Base-by-base conservation (phyloP, 2,329 filamentous ascomycete species). In the Sclerotinia spermophila region DNA sequence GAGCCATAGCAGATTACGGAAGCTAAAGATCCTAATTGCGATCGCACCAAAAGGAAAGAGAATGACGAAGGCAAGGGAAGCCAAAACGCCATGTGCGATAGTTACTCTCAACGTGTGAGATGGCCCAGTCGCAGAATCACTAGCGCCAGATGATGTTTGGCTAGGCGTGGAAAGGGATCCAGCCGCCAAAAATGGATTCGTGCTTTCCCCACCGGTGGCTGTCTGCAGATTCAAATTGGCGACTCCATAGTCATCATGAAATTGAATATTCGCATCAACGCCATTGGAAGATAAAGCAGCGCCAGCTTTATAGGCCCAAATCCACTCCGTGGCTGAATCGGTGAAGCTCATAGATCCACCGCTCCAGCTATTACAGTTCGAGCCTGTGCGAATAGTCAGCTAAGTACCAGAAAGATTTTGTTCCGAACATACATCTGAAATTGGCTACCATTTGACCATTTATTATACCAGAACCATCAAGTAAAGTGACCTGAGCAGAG, bases 11-110 rank as follows among this genome's bases (percentile, higher is more conserved):
- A 79, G 73, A 53, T 76, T 65, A 68, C 70, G 66, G 67, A 84
- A 77, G 85, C 85, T 89, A 13, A 89, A 71, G 5, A 89, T 72
- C 5, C 88, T 87, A 83, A 90, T 90, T 42, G 88, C 76, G 3
- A 87, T 81, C n/a, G 88, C 83, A 7, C 88, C 89, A 2, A 89
- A 73, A 2, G 89, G 89, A 72, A 88, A 90, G 56, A 89, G 79
- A 19, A 86, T 74, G 7, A 86, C 83, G 75, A 89, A 88, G 33
- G 86, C 84, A 65, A 89, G 77, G 35, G 83, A 82, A 84, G 88
- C 87, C 74, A 90, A 79, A 74, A 88, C 81, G 61, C 86, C 88
- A 73, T 90, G 88, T 1, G 84, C 81, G 60, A 72, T 74, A 4
- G 65, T 35, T 6, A 77, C 65, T 15, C 11, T 69, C 1, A 44